Conservation (phyloP, 2,329 filamentous ascomycete genomes). For the Fusarium avenaceum region DNA sequence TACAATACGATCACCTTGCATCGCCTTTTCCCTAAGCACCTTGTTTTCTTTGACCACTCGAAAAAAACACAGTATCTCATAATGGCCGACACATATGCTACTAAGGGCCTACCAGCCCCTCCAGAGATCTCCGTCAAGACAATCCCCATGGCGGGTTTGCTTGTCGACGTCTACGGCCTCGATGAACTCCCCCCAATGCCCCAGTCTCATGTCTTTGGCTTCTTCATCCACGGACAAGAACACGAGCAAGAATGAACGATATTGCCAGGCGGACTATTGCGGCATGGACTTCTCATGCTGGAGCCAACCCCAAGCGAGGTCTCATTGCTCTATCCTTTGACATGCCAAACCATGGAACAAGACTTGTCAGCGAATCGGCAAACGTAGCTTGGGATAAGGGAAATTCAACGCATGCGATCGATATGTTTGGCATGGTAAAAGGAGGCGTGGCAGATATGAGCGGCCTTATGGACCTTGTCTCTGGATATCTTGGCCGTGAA, state of each 20-base stretch:
- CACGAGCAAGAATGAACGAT: conserved; percentile 79
- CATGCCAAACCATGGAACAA: conserved; percentile 89
- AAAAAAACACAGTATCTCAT: neutral
- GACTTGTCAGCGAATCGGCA: conserved; percentile 74
- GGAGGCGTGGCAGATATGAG: conserved; percentile 81
- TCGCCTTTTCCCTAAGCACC: neutral
- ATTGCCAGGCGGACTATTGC: conserved; percentile 77
- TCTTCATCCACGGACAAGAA: conserved; percentile 82
- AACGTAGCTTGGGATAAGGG: conserved; percentile 86
- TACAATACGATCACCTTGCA: neutral
- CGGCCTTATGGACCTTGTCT: conserved; percentile 81
- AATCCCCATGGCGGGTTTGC: conserved; percentile 81
- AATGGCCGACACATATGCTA: conserved; percentile 52
- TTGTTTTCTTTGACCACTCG: neutral
- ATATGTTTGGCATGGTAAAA: conserved; percentile 87
- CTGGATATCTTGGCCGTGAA: conserved; percentile 72
- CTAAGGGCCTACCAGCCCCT: conserved; percentile 56
- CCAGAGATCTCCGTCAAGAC: conserved; percentile 72
- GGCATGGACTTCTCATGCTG: conserved; percentile 71
- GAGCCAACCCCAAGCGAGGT: conserved; percentile 59
- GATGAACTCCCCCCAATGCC: conserved; percentile 73
- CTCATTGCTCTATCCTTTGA: conserved; percentile 89
- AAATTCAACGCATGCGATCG: conserved; percentile 85
- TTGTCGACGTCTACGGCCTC: conserved; percentile 85
- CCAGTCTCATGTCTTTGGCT: conserved; percentile 89